Evolutionary conservation across 495 filamentous ascomycete species (phyloP).

Genomic region (Aspergillus heteromorphus): DNA sequence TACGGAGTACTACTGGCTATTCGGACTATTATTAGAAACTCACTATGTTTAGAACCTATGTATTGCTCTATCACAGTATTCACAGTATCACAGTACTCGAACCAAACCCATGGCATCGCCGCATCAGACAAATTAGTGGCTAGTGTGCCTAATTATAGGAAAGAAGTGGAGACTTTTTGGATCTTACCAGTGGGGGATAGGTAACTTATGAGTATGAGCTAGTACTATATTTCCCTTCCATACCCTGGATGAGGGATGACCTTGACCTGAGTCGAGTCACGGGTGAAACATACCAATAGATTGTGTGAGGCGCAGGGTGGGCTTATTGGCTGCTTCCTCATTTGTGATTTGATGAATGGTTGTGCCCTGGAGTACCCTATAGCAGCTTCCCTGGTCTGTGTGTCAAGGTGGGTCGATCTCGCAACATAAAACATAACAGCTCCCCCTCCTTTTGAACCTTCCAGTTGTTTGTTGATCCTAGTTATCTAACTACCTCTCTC

Average conservation of each 20-base stretch:
- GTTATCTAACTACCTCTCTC: slow-evolving; percentile 5
- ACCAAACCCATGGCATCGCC: neutral
- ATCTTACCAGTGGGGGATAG: neutral
- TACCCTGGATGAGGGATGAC: neutral
- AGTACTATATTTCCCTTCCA: neutral
- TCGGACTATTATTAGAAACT: neutral
- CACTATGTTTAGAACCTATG: neutral
- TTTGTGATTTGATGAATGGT: slow-evolving; percentile 8
- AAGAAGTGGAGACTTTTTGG: neutral
- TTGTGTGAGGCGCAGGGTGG: slow-evolving; percentile 21
- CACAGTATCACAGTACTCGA: neutral
- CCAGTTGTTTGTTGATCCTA: slow-evolving; percentile 15
- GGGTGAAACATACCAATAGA: slow-evolving; percentile 23
- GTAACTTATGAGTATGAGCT: neutral
- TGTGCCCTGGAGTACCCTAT: slow-evolving; percentile 14
- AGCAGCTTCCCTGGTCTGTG: slow-evolving; percentile 24
- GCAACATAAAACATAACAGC: slow-evolving; percentile 27
- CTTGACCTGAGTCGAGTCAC: slow-evolving; percentile 7
- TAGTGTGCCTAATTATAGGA: neutral
- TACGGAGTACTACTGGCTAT: neutral
- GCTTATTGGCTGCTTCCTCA: slow-evolving; percentile 20
- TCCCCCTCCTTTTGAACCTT: slow-evolving; percentile 19
- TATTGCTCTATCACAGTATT: too few species aligned
- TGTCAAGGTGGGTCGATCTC: slow-evolving; percentile 21
- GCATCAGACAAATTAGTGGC: neutral